Evolutionary conservation across 2,329 filamentous ascomycete species (phyloP), one percentile per base, ranked within the genome.

Genomic region (Lecanicillium sp.): DNA sequence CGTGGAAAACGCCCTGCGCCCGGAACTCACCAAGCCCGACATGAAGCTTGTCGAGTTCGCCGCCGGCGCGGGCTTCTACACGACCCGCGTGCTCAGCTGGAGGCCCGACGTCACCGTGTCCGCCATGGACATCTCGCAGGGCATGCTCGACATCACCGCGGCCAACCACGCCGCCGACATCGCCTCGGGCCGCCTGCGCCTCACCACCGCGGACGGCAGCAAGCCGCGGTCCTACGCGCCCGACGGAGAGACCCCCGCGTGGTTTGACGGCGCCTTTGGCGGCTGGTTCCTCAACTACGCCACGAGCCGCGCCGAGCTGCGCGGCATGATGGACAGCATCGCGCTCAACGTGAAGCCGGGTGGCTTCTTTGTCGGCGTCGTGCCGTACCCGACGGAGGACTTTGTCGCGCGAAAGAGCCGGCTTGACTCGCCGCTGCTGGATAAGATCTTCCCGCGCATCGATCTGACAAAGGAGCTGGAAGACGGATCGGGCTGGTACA

Each of bases 201-300:
- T 40, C 27, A 20, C 41, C 44, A 9, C 27, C 20, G 37, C 44
- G 27, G 44, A 47, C 44, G 44, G 36, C 17, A 15, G 20, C 27
- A 19, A 9, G 15, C 37, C 29, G n/a, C 20, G 7, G 27, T 47
- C 44, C 12, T 47, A 47, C 44, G 44, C 33, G 15, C 36, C 36
- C 10, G 27, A 35, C 36, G 15, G 32, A 30, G 17, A 5, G n/a
- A 14, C 19, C 10, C 3, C 3, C 1, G 19, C n/a, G 14, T 47
- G 27, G 27, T 47, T 47, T 41, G 44, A 47, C 37, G 29, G 36
- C 37, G 44, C 44, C 7, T n/a, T 47, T 21, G 44, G 44, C 21
- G 37, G 37, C 27, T 41, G 37, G 36, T 35, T 47, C 27, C 36
- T 47, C 36, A 40, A 47, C 44, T 47, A 47, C 37, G 44, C 37